These are phyloP conservation scores for Coniella vitis DNA, from an alignment of 2,329 filamentous ascomycete species.

Conservation along the genomic window DNA sequence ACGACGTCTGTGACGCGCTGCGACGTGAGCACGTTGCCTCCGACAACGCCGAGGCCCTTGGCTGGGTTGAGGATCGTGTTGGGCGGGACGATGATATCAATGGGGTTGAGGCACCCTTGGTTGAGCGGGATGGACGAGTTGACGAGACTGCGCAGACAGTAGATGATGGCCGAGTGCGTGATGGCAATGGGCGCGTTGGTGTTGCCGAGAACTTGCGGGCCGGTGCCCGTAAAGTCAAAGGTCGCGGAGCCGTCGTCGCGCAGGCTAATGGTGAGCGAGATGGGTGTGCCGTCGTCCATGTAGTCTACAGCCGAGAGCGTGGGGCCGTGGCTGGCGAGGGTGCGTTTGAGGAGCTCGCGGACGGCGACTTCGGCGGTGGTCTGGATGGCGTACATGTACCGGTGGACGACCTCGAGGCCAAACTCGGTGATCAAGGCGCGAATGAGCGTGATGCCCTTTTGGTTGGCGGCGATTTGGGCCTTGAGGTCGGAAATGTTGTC, in stretches of 20 bases:
- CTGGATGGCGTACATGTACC: conserved; percentile 75
- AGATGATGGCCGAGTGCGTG: conserved; percentile 32
- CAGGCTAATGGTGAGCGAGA: conserved; percentile 28
- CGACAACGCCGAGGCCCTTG: conserved; percentile 24
- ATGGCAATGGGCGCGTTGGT: conserved; percentile 31
- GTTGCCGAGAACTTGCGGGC: conserved; percentile 29
- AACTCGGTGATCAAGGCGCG: conserved; percentile 66
- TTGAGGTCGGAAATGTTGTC: conserved; percentile 72
- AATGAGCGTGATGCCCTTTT: conserved; percentile 68
- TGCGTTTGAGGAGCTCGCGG: conserved; percentile 60
- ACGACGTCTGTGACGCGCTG: conserved; percentile 27
- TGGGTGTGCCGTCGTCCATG: conserved; percentile 34
- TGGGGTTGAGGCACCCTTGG: conserved; percentile 28
- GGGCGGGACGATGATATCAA: conserved; percentile 25
- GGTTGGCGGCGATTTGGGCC: conserved; percentile 68
- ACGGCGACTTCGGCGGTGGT: conserved; percentile 69
- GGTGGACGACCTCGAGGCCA: conserved; percentile 62
- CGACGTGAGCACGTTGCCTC: conserved; percentile 53
- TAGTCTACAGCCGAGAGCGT: conserved; percentile 28
- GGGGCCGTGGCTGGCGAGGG: conserved; percentile 42
- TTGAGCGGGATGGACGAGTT: conserved; percentile 29
- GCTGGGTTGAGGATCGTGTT: conserved; percentile 27
- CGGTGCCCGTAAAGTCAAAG: conserved; percentile 24
- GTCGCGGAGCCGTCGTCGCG: conserved; percentile 17
- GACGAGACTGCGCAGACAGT: conserved; percentile 28